A percentile compares a stretch with the other conserved stretches of the same genome.
Conservation (phyloP, 305 asterid species). For the Solanum hybrid region DNA sequence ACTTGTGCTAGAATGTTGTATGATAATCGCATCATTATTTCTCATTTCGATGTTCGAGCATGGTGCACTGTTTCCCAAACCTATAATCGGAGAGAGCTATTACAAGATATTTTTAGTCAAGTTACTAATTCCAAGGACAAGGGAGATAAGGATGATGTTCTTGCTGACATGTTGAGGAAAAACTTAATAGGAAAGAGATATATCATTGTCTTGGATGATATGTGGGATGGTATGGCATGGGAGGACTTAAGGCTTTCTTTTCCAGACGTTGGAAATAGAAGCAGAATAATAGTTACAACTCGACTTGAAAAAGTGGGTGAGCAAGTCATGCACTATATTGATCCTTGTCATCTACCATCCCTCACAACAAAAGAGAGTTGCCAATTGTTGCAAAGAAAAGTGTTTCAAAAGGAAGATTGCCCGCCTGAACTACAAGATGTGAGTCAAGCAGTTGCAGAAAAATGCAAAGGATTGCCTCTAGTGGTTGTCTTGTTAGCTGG, state of each 20-base stretch:
- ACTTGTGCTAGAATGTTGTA: background rate
- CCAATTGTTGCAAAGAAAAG: background rate
- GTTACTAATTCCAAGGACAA: background rate
- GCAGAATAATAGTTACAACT: background rate
- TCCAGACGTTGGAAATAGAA: background rate
- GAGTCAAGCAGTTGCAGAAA: background rate
- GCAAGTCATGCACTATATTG: background rate
- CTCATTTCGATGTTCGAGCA: background rate
- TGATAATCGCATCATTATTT: background rate
- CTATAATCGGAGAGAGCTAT: background rate
- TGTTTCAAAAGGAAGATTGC: background rate
- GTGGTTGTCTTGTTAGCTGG: background rate
- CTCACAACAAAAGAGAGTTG: background rate
- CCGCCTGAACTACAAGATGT: background rate
- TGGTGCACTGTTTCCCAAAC: background rate
- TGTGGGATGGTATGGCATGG: background rate
- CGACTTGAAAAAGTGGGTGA: background rate
- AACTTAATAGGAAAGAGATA: background rate
- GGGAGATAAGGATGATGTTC: background rate
- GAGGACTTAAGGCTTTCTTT: background rate
- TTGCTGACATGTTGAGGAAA: background rate
- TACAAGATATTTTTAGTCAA: background rate
- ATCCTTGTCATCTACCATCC: background rate
- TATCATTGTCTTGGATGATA: background rate
- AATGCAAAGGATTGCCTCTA: background rate